Evolutionary conservation across 2,329 filamentous ascomycete genomes (phyloP).

Genomic region (Cadophora gregata): DNA sequence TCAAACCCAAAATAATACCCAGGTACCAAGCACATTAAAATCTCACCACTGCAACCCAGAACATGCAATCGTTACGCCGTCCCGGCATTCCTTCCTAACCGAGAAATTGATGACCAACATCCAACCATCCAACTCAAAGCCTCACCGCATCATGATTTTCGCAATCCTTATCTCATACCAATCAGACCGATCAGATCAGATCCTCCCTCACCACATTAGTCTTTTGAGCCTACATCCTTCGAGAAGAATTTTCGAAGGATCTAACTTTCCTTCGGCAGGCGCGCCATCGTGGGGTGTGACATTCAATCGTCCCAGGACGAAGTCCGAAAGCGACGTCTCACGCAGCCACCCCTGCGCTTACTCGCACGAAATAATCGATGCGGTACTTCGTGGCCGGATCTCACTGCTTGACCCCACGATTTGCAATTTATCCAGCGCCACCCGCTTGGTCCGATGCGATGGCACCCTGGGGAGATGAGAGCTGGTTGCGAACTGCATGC

Average conservation of each 20-base stretch:
- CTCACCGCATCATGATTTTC: neutral
- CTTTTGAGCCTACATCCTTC: neutral
- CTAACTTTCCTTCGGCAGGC: neutral
- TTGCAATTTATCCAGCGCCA: neutral
- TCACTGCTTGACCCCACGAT: neutral
- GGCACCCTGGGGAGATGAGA: no score
- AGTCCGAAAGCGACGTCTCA: neutral
- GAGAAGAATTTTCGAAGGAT: neutral
- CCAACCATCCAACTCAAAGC: neutral
- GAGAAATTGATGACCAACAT: neutral
- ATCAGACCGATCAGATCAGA: neutral
- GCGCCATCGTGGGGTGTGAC: neutral
- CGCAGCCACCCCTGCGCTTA: neutral
- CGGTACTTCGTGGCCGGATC: neutral
- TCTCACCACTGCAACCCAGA: neutral
- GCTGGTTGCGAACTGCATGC: no score
- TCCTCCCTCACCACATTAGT: neutral
- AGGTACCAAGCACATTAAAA: constrained; percentile 3
- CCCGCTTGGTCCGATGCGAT: neutral
- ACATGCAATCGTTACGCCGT: neutral
- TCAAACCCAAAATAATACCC: neutral
- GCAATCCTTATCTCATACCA: neutral
- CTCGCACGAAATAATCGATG: neutral
- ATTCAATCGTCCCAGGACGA: neutral
- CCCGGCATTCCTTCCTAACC: neutral